phyloP scores from a whole-genome alignment of 192 early-diverging fungal genomes.

The Coemansia sp. region DNA sequence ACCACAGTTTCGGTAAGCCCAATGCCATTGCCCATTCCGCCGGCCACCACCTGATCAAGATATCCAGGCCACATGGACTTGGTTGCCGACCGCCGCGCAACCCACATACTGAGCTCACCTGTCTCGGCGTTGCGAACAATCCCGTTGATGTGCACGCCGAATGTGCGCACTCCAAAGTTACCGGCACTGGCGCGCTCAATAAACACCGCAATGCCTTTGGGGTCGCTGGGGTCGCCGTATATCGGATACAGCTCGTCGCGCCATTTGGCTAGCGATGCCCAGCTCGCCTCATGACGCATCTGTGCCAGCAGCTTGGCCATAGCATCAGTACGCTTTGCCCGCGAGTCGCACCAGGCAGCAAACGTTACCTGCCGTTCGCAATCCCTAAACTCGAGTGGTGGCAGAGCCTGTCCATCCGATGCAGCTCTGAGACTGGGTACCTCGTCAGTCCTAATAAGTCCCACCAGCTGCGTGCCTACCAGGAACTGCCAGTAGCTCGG shows the following conservation, averaged over 20 bases:
- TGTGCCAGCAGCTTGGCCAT: conserved; percentile 19
- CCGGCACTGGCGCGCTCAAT: conserved; percentile 80
- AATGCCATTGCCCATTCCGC: conserved; percentile 66
- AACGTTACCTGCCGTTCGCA: conserved; percentile 6
- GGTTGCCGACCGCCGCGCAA: conserved; percentile 70
- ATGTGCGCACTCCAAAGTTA: conserved; percentile 80
- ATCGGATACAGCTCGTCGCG: conserved; percentile 82
- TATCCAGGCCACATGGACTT: conserved; percentile 89
- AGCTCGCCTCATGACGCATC: conserved; percentile 13
- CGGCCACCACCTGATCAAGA: conserved; percentile 75
- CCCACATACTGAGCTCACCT: conserved; percentile 76
- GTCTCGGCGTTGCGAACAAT: conserved; percentile 42
- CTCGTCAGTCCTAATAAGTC: not conserved
- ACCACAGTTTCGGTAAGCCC: conserved; percentile 63
- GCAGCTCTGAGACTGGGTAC: conserved; percentile 2
- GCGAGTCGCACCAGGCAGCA: not conserved
- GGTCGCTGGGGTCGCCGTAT: conserved; percentile 55
- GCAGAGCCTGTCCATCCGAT: not conserved
- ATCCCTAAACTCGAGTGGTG: conserved; percentile 15
- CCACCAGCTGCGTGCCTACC: conserved; percentile 2
- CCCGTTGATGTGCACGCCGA: conserved; percentile 90
- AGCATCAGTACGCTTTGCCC: conserved; percentile 12
- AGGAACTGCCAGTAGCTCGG: conserved; percentile 4
- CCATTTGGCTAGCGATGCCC: conserved; percentile 62
- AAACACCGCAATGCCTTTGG: conserved; percentile 52